Evolutionary conservation across 1,284 basidiomycete genomes (phyloP).

Genomic region (Coniferiporia weirii): DNA sequence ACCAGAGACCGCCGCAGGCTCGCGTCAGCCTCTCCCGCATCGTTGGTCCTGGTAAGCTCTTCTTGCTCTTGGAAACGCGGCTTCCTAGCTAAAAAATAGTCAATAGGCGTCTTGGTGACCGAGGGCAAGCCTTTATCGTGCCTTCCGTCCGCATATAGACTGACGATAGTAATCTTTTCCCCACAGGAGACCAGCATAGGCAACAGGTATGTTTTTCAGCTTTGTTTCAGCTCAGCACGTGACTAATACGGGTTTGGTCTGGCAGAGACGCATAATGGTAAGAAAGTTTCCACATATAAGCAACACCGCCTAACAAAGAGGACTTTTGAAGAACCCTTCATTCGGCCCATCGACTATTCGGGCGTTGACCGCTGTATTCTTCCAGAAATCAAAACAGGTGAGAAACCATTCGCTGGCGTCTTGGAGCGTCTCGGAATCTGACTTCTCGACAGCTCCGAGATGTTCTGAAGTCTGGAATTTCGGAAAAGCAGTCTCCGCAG

Average conservation of each 20-base stretch:
- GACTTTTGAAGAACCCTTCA: slow-evolving; percentile 17
- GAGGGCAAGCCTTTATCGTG: slow-evolving; percentile 7
- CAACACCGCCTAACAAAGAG: not conserved
- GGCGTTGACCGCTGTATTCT: slow-evolving; percentile 20
- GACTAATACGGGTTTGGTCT: not conserved
- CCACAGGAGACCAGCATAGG: slow-evolving; percentile 15
- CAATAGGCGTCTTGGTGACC: slow-evolving; percentile 15
- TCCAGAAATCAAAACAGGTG: slow-evolving; percentile 20
- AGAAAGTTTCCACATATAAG: not conserved
- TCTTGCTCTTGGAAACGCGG: not conserved
- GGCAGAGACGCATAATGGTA: slow-evolving; percentile 16
- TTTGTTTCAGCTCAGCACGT: not conserved
- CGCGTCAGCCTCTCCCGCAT: slow-evolving; percentile 35
- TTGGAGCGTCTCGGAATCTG: not conserved
- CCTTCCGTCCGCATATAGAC: not conserved
- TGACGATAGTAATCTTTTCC: not conserved
- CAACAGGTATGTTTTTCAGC: slow-evolving; percentile 7
- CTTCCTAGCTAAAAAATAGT: not conserved
- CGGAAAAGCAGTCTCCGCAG: not conserved
- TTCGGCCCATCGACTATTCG: slow-evolving; percentile 20
- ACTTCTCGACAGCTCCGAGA: slow-evolving; percentile 14
- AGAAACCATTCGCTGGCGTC: not conserved
- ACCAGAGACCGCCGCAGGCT: slow-evolving; percentile 38
- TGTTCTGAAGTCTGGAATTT: slow-evolving; percentile 7
- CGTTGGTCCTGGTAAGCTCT: slow-evolving; percentile 39